Evolutionary conservation across 768 basidiomycete species (phyloP), one percentile per base, ranked within the genome.

Genomic region (Porpolomopsis calyptriformis): DNA sequence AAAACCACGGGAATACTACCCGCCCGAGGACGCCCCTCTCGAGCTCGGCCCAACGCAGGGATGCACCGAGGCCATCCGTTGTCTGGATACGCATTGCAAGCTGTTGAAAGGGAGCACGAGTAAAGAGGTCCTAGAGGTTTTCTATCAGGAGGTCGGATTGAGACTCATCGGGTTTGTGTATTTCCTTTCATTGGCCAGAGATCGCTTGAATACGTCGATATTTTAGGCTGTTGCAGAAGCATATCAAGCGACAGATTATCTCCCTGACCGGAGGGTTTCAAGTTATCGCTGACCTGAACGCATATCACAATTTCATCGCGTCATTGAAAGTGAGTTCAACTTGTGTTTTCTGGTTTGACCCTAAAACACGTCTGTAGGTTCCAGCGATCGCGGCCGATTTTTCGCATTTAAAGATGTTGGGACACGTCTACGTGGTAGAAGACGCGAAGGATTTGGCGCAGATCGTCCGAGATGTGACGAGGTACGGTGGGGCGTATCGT

Each of bases 161-260:
- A 80, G 96, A 29, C 61, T 92, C 8, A 80, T 89, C 53, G 78
- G 72, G 90, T 91, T 46, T 53, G 83, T 72, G 24, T 29, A 14
- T 27, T 24, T 40, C 20, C 8, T 40, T 20, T 19, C 1, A 14
- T n/a, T 33, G 22, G 22, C n/a, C n/a, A 45, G 45, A 24, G 19
- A 2, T 12, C 43, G 11, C 29, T 38, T 1, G 50, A 23, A 29
- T 48, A 6, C 34, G 16, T 33, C n/a, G 33, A 5, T 16, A n/a
- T 16, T 18, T n/a, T 42, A 94, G 93, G 14, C 93, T 98, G 57
- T 61, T 98, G 25, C 92, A 97, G 59, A 91, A 94, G 55, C 94
- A 97, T 55, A 82, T 98, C 61, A 98, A 99, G 60, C 76, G 92
- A 1, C 92, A 97, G 60, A 99, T 98, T 56, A 92, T 98, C 40